Evolutionary conservation across 176 grass and related monocot species (phyloP), one percentile per base, ranked within the genome.

Genomic region (Metroxylon sagu): DNA sequence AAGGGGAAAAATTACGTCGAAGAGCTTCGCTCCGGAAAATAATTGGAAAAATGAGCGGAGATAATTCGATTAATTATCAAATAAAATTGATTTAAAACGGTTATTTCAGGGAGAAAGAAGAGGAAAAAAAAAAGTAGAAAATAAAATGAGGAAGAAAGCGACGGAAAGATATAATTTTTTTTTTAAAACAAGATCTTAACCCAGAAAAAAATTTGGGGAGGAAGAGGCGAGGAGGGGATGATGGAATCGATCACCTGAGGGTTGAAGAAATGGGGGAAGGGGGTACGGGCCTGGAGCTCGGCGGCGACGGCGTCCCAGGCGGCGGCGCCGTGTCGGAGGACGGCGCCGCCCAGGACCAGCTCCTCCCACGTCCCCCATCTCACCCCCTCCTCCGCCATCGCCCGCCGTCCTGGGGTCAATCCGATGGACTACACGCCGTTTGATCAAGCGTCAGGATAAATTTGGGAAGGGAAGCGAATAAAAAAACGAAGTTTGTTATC

Each of bases 361-460:
- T 95, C 89, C 79, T 95, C 89, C 89, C 89, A 95, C 57, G 89
- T 80, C 57, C 89, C 89, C 89, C 89, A 85, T 50, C 61, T 62
- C 54, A 18, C 16, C 54, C 26, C 10, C 69, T 35, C 23, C 69
- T 35, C 23, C 70, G 52, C 49, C 64, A 54, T 68, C 16, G 29
- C 19, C 64, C 25, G 18, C 71, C 35, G 56, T 76, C 74, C 73
- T 29, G 58, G 6, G 35, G 53, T 53, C 48, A 28, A 18, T 21
- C 23, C 8, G 73, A 68, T 67, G 19, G 1, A 23, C 25, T 53
- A 53, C 73, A 61, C 73, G 63, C 68, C 54, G 54, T 43, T 43
- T 43, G 35, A 43, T 43, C 35, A 3, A 43, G 35, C 8, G 8
- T 2, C 2, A 10, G 10, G 2, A 43, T 10, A 10, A 7, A 35